Evolutionary conservation across 345 rosid genomes (phyloP), one percentile per base, ranked within the genome.

Genomic region (Arabis alpina): DNA sequence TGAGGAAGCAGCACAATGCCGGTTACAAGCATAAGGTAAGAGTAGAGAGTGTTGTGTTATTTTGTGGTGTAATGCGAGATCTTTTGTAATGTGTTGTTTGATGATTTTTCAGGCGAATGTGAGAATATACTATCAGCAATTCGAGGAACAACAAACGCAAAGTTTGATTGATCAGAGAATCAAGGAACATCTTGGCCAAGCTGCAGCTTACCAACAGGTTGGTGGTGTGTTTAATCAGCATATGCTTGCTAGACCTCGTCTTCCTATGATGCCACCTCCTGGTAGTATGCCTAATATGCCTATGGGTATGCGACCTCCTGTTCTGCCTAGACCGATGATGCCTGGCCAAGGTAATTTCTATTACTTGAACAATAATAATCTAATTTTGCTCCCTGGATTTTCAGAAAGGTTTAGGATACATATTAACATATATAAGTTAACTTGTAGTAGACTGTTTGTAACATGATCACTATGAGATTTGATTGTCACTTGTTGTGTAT

Each of bases 1-100:
- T 94, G 74, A 89, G 98, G 80, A 94, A 92, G 82, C 99, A 94
- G 77, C 98, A 94, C 77, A 94, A 94, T 73, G 99, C 99, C 2
- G 99, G 99, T 37, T 91, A 91, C 85, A 94, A 94, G 71, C 99
- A 94, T 79, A 94, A 94, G 99, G 99, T 89, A 77, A 42, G n/a
- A 14, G 16, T 16, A 14, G 3, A 36, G 2, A 36, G 40, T 48
- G 19, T 34, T 53, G 23, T 10, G 5, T 68, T 61, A 4, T 50
- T 44, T 51, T 5, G 4, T 53, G 2, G 39, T 10, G 1, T 49
- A 8, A 52, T 10, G 5, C 5, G 8, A 6, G 48, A 12, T 47
- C 15, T 30, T 61, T 55, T 15, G 9, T 54, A 41, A 32, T 19
- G 50, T 42, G 13, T 36, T 51, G 49, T 57, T 64, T 58, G 68